Percentiles rank a stretch among this genome's conserved stretches.
Evolutionary conservation across 2,329 filamentous ascomycete genomes (phyloP).

Genomic region (Chaetomiaceae sp.): DNA sequence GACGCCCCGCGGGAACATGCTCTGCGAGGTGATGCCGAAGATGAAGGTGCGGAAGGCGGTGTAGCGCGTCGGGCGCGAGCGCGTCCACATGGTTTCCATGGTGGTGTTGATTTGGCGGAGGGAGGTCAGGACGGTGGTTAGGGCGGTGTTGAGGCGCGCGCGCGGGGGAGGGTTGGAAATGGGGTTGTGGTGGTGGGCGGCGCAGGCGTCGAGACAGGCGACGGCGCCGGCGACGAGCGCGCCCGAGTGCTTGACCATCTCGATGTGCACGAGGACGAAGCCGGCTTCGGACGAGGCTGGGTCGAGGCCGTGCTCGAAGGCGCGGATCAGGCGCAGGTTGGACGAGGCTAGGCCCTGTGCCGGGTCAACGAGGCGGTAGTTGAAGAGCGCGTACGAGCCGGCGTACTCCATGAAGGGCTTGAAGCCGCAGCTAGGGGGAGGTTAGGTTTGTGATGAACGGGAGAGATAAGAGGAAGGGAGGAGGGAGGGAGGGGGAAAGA

Average conservation of each 20-base stretch:
- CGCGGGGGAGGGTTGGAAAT: conserved; percentile 38
- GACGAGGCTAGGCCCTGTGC: conserved; percentile 51
- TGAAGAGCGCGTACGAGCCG: conserved; percentile 62
- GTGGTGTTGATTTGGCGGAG: conserved; percentile 66
- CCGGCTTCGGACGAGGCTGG: conserved; percentile 84
- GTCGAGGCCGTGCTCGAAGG: conserved; percentile 85
- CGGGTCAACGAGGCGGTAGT: conserved; percentile 57
- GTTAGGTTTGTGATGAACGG: background rate
- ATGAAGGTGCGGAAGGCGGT: conserved; percentile 93
- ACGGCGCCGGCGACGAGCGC: conserved; percentile 68
- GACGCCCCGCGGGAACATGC: conserved; percentile 90
- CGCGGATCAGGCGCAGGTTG: conserved; percentile 77
- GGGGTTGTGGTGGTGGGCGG: conserved; percentile 17
- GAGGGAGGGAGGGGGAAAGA: background rate
- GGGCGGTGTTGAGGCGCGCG: conserved; percentile 56
- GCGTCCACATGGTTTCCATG: conserved; percentile 90
- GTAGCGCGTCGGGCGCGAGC: conserved; percentile 77
- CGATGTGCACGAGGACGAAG: conserved; percentile 91
- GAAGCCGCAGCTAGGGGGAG: conserved; percentile 4
- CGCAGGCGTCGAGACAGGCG: conserved; percentile 52
- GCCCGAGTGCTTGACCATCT: conserved; percentile 87
- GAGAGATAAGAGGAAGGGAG: background rate
- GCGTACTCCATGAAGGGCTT: conserved; percentile 43
- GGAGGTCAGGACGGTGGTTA: conserved; percentile 54
- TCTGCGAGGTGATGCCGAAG: conserved; percentile 88